Evolutionary conservation across 306 rosid species (phyloP).

Genomic region (Rubus idaeus): DNA sequence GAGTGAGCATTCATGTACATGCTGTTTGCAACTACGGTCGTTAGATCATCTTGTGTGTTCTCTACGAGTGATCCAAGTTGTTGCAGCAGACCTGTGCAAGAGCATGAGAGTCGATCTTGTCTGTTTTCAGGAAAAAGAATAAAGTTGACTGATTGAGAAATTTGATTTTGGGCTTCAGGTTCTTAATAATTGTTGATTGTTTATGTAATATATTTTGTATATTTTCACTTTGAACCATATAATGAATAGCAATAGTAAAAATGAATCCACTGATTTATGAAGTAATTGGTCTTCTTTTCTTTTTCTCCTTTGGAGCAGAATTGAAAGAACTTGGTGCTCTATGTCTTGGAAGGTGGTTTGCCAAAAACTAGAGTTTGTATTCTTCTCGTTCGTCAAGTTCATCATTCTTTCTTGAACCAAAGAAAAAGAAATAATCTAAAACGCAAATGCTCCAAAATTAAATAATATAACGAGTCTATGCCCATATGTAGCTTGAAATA

Average conservation of each 20-base stretch:
- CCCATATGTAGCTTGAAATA: neutral
- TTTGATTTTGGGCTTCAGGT: neutral
- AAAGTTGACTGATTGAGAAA: neutral
- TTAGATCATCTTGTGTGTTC: neutral
- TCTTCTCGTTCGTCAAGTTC: neutral
- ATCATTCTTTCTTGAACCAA: neutral
- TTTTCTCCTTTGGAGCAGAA: neutral
- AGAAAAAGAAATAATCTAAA: neutral
- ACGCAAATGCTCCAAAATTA: neutral
- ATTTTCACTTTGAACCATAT: neutral
- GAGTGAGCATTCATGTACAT: neutral
- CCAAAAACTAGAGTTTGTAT: neutral
- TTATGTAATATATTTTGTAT: neutral
- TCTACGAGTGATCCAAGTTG: neutral
- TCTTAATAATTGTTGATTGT: neutral
- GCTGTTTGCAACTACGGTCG: neutral
- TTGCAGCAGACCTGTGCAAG: constrained; percentile 7
- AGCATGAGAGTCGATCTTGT: neutral
- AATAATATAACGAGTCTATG: neutral
- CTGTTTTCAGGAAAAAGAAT: neutral
- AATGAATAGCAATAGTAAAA: too few species aligned
- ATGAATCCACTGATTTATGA: neutral
- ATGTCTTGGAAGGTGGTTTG: neutral
- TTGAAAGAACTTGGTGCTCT: neutral
- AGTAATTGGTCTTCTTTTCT: neutral